Evolutionary conservation across 495 filamentous ascomycete genomes (phyloP).

Genomic region (Annulohypoxylon bovei): DNA sequence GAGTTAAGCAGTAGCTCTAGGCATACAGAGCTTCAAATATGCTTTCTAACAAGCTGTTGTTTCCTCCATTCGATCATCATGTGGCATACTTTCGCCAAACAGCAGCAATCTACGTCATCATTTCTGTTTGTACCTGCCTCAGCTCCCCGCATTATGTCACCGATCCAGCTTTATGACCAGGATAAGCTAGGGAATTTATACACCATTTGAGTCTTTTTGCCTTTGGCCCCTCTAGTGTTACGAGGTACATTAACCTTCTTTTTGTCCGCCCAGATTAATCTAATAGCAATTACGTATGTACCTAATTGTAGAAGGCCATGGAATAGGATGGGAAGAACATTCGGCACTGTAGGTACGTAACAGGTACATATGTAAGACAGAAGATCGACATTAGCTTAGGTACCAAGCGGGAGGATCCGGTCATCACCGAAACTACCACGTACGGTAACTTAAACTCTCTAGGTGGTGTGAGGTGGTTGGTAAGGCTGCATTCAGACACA

Average conservation of each 20-base stretch:
- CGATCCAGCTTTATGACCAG: conserved; percentile 31
- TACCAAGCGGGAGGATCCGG: conserved; percentile 29
- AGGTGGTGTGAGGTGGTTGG: conserved; percentile 12
- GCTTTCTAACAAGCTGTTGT: conserved; percentile 24
- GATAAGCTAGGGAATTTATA: conserved; percentile 28
- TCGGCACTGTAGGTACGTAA: neutral
- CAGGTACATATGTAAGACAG: conserved; percentile 7
- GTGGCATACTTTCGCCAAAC: conserved; percentile 32
- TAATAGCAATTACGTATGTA: neutral
- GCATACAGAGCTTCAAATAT: conserved; percentile 45
- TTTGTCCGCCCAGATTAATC: conserved; percentile 4
- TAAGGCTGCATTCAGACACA: conserved; percentile 16
- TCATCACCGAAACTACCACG: neutral
- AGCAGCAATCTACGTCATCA: conserved; percentile 44
- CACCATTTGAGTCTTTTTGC: conserved; percentile 10
- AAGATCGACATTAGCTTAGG: conserved; percentile 11
- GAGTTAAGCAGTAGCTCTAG: conserved; percentile 5
- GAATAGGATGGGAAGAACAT: conserved; percentile 25
- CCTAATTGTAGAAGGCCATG: conserved; percentile 12
- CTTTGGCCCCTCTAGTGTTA: conserved; percentile 12
- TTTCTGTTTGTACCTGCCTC: conserved; percentile 41
- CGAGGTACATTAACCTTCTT: conserved; percentile 5
- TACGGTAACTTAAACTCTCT: neutral
- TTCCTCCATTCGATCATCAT: conserved; percentile 49
- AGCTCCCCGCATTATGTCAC: conserved; percentile 43